Percentiles rank a stretch among this genome's conserved stretches.
phyloP scores from a whole-genome alignment of 1,284 basidiomycete genomes.

The Flammula alnicola region DNA sequence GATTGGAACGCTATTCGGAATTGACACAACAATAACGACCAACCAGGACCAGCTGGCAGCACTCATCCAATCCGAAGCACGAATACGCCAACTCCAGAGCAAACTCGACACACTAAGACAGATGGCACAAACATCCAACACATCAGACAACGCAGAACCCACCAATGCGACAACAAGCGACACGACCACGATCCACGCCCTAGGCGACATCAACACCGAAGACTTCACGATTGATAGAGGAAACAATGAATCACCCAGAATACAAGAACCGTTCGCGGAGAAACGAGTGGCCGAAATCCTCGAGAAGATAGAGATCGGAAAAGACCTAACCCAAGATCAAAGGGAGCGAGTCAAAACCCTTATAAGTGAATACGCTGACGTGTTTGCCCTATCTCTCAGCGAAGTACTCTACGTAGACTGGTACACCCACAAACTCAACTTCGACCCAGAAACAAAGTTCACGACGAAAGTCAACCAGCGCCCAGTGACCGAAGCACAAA shows the following conservation, averaged over 20 bases:
- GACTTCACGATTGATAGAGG: background rate
- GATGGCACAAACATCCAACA: background rate
- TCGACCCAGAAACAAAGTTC: too few species aligned
- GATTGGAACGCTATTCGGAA: background rate
- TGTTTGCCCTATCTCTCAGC: too few species aligned
- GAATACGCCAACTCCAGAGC: background rate
- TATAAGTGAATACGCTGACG: too few species aligned
- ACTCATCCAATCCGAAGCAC: background rate
- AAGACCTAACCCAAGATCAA: too few species aligned
- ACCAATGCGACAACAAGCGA: too few species aligned
- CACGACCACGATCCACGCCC: slow-evolving; percentile 22
- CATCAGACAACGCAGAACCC: slow-evolving; percentile 5
- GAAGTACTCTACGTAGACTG: too few species aligned
- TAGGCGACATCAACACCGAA: slow-evolving; percentile 4
- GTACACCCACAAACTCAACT: too few species aligned
- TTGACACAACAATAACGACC: background rate
- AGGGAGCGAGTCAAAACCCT: too few species aligned
- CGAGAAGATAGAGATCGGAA: too few species aligned
- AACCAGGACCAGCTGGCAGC: background rate
- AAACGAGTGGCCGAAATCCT: background rate
- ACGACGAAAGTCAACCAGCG: too few species aligned
- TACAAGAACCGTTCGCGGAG: background rate
- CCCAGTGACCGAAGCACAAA: too few species aligned
- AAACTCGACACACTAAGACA: background rate
- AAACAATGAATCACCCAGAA: background rate